A percentile compares a stretch with the other conserved stretches of the same genome.
Conservation (phyloP, 805 yeast species). For the Jamesozyma spencerorum region DNA sequence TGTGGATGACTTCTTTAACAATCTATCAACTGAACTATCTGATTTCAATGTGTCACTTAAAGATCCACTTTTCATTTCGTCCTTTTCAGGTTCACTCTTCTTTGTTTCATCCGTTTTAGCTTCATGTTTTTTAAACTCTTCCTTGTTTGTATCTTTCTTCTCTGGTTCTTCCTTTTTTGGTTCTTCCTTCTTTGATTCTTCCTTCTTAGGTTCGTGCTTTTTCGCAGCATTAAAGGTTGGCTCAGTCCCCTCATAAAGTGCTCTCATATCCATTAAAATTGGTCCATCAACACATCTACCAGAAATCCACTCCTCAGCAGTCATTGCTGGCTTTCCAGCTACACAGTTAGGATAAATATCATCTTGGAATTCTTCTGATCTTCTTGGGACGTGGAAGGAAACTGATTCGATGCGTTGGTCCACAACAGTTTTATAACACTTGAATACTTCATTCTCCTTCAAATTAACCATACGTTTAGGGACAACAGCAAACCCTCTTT, state of each 20-base stretch:
- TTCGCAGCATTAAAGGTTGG: constrained; percentile 36
- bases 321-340: constrained; percentile 64
- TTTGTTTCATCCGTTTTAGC: not conserved
- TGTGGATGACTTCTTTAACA: constrained; percentile 23
- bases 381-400: constrained; percentile 88
- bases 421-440: constrained; percentile 77
- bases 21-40: constrained; percentile 23
- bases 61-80: constrained; percentile 12
- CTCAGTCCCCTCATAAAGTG: constrained; percentile 66
- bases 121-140: not conserved
- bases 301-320: constrained; percentile 67
- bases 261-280: constrained; percentile 61
- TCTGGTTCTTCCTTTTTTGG: not conserved
- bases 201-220: constrained; percentile 16
- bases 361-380: constrained; percentile 83
- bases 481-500: constrained; percentile 87
- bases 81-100: constrained; percentile 7
- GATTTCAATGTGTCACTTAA: constrained; percentile 18
- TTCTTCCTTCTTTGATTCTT: not conserved
- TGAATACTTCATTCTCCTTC: constrained; percentile 74
- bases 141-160: constrained; percentile 9
- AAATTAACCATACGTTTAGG: constrained; percentile 77
- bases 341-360: constrained; percentile 92
- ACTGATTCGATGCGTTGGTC: constrained; percentile 83
- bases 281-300: constrained; percentile 86